Conservation (phyloP, 768 basidiomycete species). For the Rhodotorula diobovata region DNA sequence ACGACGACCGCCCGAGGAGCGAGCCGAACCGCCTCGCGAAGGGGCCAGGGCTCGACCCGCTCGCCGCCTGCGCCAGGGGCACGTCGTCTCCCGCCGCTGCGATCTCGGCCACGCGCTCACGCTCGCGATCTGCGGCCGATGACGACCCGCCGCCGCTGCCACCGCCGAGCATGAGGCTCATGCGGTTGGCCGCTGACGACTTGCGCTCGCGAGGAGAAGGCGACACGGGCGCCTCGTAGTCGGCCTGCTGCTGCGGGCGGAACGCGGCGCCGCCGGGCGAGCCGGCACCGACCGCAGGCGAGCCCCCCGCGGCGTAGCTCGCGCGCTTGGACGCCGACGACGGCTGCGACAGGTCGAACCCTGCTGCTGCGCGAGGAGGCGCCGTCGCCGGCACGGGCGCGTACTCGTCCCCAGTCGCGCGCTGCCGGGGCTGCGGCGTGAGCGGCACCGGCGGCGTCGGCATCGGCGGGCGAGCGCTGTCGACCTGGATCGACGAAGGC, state of each 20-base stretch:
- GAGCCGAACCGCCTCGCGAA: slow-evolving; percentile 43
- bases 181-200: slow-evolving; percentile 17
- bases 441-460: slow-evolving; percentile 25
- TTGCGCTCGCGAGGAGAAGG: slow-evolving; percentile 25
- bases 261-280: background rate
- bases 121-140: background rate
- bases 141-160: too few relatives aligned
- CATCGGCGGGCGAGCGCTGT: slow-evolving; percentile 9
- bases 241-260: background rate
- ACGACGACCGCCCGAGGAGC: slow-evolving; percentile 39
- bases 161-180: slow-evolving; percentile 23
- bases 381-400: background rate
- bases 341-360: background rate
- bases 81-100: slow-evolving; percentile 27
- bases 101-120: slow-evolving; percentile 1
- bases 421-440: slow-evolving; percentile 37
- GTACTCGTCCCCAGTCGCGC: slow-evolving; percentile 34
- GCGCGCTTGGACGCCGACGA: background rate
- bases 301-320: background rate
- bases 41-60: slow-evolving; percentile 18
- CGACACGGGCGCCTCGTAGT: slow-evolving; percentile 26
- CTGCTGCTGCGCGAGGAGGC: background rate
- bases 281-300: background rate
- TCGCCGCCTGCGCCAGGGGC: slow-evolving; percentile 22
- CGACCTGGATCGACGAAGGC: too few relatives aligned